phyloP scores from a whole-genome alignment of 306 rosid species.

The Acmispon strigosus region DNA sequence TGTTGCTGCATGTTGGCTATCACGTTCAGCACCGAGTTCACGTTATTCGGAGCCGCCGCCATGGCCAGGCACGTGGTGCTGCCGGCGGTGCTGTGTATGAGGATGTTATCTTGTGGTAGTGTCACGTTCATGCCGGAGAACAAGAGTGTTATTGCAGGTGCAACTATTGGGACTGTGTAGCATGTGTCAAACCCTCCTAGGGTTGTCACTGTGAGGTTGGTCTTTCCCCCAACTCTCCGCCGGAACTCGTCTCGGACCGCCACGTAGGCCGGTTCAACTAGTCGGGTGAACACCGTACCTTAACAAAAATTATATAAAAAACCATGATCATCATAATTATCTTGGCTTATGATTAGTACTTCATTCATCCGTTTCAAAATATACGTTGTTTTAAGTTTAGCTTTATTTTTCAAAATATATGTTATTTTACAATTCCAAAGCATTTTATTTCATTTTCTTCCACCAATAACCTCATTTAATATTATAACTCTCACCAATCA shows the following conservation, averaged over 20 bases:
- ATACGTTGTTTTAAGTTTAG: too few species aligned
- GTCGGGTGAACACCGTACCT: conserved; percentile 81
- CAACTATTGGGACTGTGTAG: conserved; percentile 56
- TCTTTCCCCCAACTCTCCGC: conserved; percentile 41
- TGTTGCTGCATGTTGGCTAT: conserved; percentile 97
- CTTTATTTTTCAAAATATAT: too few species aligned
- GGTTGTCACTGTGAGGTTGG: conserved; percentile 35
- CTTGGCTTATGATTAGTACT: too few species aligned
- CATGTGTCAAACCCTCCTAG: conserved; percentile 96
- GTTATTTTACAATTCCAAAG: too few species aligned
- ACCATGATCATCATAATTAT: neutral
- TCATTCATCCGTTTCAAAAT: too few species aligned
- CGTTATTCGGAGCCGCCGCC: conserved; percentile 72
- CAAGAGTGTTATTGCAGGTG: conserved; percentile 71
- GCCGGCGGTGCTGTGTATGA: conserved; percentile 74
- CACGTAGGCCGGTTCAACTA: conserved; percentile 59
- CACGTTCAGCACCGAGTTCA: conserved; percentile 83
- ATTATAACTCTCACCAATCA: too few species aligned
- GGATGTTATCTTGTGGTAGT: conserved; percentile 64
- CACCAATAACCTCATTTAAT: too few species aligned
- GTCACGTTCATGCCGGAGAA: conserved; percentile 91
- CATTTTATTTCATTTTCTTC: too few species aligned
- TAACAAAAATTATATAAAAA: neutral
- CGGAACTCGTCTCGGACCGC: conserved; percentile 74
- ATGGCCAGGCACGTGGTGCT: conserved; percentile 74